phyloP scores from a whole-genome alignment of 441 rosid species.

The Adansonia rubrostipa region DNA sequence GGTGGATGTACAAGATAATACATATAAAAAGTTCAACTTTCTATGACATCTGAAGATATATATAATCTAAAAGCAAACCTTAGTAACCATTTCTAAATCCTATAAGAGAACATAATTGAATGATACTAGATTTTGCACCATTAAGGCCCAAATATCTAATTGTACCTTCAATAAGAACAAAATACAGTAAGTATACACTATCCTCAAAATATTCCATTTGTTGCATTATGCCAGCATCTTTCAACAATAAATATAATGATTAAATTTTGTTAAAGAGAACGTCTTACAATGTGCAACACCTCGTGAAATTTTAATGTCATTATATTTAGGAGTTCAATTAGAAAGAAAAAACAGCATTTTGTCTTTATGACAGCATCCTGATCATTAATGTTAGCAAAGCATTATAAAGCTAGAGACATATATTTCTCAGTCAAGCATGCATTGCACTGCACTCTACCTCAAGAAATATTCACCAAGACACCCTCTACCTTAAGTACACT shows the following conservation, averaged over 20 bases:
- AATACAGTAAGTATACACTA: background rate
- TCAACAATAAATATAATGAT: background rate
- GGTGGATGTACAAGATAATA: background rate
- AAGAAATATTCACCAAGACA: background rate
- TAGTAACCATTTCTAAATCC: background rate
- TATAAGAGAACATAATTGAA: background rate
- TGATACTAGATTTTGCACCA: background rate
- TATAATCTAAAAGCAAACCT: background rate
- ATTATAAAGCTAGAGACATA: background rate
- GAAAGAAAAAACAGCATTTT: conserved; percentile 13
- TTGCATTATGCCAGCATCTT: background rate
- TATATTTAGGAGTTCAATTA: background rate
- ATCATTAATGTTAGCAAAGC: background rate
- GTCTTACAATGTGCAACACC: background rate
- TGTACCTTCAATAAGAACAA: background rate
- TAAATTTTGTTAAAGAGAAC: background rate
- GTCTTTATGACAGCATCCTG: background rate
- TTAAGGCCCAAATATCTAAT: background rate
- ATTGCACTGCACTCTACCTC: background rate
- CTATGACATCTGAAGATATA: background rate
- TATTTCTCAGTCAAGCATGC: background rate
- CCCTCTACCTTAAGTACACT: background rate
- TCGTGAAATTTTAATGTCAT: background rate
- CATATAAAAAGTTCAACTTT: background rate
- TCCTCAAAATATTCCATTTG: background rate